Conservation (phyloP, 2,329 filamentous ascomycete species). For the Talaromyces sp. region DNA sequence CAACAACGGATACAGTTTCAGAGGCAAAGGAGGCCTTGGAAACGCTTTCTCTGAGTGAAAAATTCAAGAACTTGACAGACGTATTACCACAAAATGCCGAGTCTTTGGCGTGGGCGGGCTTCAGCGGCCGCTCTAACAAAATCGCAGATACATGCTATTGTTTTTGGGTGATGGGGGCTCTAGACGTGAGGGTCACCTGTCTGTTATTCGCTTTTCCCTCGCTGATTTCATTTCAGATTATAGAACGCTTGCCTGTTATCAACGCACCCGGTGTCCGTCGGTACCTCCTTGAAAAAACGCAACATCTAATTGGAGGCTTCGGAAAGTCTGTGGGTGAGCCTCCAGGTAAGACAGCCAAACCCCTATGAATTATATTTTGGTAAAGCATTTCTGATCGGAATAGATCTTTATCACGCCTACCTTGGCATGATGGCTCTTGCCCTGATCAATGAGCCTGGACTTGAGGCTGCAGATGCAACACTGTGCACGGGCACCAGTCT, state of each 20-base stretch:
- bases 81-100: conserved; percentile 18
- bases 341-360: conserved; percentile 49
- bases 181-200: conserved; percentile 32
- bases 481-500: conserved; percentile 63
- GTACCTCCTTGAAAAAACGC: conserved; percentile 79
- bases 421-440: conserved; percentile 77
- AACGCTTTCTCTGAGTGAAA: conserved; percentile 17
- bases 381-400: neutral
- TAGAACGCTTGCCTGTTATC: conserved; percentile 54
- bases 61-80: conserved; percentile 22
- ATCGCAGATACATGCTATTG: conserved; percentile 90
- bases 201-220: neutral
- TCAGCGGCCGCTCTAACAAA: conserved; percentile 90
- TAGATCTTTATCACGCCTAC: conserved; percentile 80
- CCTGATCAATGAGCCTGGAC: conserved; percentile 61
- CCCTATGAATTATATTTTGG: neutral
- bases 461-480: conserved; percentile 67
- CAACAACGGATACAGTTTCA: neutral
- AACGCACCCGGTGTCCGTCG: conserved; percentile 57
- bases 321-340: conserved; percentile 63
- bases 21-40: conserved; percentile 4
- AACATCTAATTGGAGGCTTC: conserved; percentile 80
- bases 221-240: conserved; percentile 41
- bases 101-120: conserved; percentile 57
- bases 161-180: conserved; percentile 78